Evolutionary conservation across 2,329 filamentous ascomycete genomes (phyloP).

Genomic region (Phaeophleospora eucalypticola): DNA sequence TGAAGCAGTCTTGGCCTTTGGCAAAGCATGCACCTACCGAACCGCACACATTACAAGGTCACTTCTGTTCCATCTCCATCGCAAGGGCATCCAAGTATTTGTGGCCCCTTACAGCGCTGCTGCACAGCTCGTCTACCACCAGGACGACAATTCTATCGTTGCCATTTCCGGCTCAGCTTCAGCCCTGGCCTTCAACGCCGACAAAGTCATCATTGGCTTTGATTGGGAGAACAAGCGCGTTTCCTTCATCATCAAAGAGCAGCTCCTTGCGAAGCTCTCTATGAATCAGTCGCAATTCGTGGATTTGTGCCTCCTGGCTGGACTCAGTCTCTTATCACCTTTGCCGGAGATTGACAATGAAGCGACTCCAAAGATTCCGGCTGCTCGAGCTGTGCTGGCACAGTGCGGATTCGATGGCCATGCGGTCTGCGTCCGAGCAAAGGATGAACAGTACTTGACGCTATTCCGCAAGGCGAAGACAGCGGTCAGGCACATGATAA

Average conservation of each 20-base stretch:
- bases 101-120: slow-evolving; percentile 85
- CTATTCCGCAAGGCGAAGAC: slow-evolving; percentile 82
- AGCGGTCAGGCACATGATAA: slow-evolving; percentile 81
- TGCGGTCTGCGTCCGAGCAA: slow-evolving; percentile 67
- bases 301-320: slow-evolving; percentile 55
- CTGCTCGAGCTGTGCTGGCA: slow-evolving; percentile 74
- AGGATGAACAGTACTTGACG: slow-evolving; percentile 80
- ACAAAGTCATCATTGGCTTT: slow-evolving; percentile 65
- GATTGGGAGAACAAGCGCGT: slow-evolving; percentile 64
- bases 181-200: slow-evolving; percentile 77
- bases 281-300: slow-evolving; percentile 68
- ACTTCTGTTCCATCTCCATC: slow-evolving; percentile 68
- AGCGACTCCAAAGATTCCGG: slow-evolving; percentile 56
- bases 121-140: slow-evolving; percentile 76
- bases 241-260: slow-evolving; percentile 56
- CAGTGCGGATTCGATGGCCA: slow-evolving; percentile 63
- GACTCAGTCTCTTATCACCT: slow-evolving; percentile 66
- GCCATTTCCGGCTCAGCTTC: slow-evolving; percentile 82
- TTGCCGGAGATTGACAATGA: slow-evolving; percentile 59
- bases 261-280: slow-evolving; percentile 64
- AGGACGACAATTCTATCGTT: slow-evolving; percentile 64
- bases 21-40: slow-evolving; percentile 68
- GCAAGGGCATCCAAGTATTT: slow-evolving; percentile 67
- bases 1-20: slow-evolving; percentile 81
- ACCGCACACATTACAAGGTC: slow-evolving; percentile 71